A percentile compares a stretch with the other conserved stretches of the same genome.
Evolutionary conservation across 192 early-diverging fungal genomes (phyloP).

Genomic region (Gigaspora rosea): DNA sequence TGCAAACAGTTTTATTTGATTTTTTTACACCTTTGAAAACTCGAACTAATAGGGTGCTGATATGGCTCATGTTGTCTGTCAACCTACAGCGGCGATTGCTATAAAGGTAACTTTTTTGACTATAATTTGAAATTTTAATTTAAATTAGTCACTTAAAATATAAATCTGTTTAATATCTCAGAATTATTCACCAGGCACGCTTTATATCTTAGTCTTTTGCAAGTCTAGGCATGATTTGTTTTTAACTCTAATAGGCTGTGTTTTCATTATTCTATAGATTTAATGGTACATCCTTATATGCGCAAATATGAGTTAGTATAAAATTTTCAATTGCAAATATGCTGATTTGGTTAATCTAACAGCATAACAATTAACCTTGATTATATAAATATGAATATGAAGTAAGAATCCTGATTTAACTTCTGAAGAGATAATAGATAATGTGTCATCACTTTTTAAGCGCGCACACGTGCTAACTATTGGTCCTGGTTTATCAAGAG

Average conservation of each 20-base stretch:
- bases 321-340: neutral
- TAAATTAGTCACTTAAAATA: constrained; percentile 14
- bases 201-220: neutral
- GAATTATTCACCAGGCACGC: constrained; percentile 48
- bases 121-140: neutral
- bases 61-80: constrained; percentile 84
- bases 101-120: constrained; percentile 62
- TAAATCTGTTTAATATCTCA: constrained; percentile 18
- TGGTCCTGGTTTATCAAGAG: constrained; percentile 89
- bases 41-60: constrained; percentile 70
- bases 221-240: neutral
- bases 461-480: constrained; percentile 84
- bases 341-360: too few relatives aligned
- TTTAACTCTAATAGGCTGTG: neutral
- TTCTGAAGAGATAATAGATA: constrained; percentile 46
- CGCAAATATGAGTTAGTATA: constrained; percentile 42
- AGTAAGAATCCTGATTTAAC: constrained; percentile 4
- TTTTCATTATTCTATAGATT: constrained; percentile 42
- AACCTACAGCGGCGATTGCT: constrained; percentile 67
- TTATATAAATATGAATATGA: neutral
- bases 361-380: too few relatives aligned
- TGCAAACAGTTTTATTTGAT: neutral
- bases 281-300: constrained; percentile 94
- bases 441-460: constrained; percentile 54
- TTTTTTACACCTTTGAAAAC: constrained; percentile 17